phyloP scores from a whole-genome alignment of 176 grass and related monocot species.

The Juncus effusus region DNA sequence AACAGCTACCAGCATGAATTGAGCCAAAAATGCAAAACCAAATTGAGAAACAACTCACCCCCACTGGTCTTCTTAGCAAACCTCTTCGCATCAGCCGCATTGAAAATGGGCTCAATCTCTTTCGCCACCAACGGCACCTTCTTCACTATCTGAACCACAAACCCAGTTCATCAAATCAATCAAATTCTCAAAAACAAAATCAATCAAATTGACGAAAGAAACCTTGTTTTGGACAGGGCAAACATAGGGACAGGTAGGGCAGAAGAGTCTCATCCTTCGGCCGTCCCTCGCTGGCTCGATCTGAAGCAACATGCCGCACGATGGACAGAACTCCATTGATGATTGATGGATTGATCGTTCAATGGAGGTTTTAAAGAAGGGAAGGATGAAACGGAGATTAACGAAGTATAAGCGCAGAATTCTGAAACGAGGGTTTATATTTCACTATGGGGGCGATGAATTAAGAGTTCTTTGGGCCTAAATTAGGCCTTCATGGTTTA shows the following conservation, averaged over 20 bases:
- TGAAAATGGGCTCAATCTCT: conserved; percentile 63
- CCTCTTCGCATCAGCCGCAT: conserved; percentile 39
- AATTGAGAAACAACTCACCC: conserved; percentile 26
- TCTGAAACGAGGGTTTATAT: no score
- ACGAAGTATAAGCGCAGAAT: no score
- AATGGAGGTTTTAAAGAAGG: no score
- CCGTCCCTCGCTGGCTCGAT: conserved; percentile 48
- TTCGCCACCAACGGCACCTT: conserved; percentile 51
- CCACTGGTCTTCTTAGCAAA: conserved; percentile 36
- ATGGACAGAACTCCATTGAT: conserved; percentile 78
- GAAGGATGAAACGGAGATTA: no score
- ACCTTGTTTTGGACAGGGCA: conserved; percentile 63
- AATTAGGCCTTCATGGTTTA: no score
- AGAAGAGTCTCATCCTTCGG: conserved; percentile 48
- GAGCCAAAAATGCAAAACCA: conserved; percentile 1
- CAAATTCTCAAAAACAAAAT: conserved; percentile 4
- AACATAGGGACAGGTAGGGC: conserved; percentile 69
- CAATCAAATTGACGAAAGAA: background rate
- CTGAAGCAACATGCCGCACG: conserved; percentile 65
- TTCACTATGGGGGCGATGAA: no score
- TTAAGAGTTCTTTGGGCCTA: no score
- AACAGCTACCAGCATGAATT: background rate
- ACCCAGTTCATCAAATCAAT: conserved; percentile 1
- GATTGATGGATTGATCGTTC: no score
- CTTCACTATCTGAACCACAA: conserved; percentile 53